These are phyloP conservation scores for Lignosus rhinocerotis DNA, from an alignment of 1,284 basidiomycete species.

Conservation along the genomic window DNA sequence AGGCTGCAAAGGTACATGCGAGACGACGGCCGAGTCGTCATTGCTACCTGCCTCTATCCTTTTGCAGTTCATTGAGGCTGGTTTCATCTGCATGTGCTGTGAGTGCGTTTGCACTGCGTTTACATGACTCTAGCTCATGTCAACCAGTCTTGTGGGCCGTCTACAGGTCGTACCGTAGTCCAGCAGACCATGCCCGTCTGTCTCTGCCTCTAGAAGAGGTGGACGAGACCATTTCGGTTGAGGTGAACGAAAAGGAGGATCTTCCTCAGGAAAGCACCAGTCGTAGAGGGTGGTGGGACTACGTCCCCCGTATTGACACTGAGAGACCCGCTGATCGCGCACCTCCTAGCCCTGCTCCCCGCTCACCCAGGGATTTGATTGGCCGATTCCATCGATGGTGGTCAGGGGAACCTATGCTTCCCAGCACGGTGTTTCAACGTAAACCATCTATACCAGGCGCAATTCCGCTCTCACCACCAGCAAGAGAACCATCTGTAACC, in stretches of 20 bases:
- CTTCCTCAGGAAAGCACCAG: constrained; percentile 20
- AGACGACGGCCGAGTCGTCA: constrained; percentile 9
- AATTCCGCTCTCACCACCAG: constrained; percentile 29
- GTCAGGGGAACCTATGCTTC: constrained; percentile 14
- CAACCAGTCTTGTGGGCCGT: constrained; percentile 55
- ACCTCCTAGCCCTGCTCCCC: constrained; percentile 4
- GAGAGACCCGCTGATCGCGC: constrained; percentile 2
- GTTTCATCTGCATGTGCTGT: constrained; percentile 65
- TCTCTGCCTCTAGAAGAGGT: constrained; percentile 47
- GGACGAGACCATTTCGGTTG: constrained; percentile 29
- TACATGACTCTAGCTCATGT: neutral
- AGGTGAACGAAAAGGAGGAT: constrained; percentile 33
- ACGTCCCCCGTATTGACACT: constrained; percentile 34
- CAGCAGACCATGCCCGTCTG: constrained; percentile 55
- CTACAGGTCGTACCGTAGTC: constrained; percentile 52
- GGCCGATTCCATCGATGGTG: constrained; percentile 21
- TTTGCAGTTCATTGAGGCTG: constrained; percentile 53
- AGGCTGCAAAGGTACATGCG: constrained; percentile 25
- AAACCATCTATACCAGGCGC: constrained; percentile 28
- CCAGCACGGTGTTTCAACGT: constrained; percentile 28
- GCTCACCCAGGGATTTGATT: constrained; percentile 4
- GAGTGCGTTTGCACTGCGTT: constrained; percentile 27
- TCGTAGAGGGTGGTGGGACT: constrained; percentile 59
- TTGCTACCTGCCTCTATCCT: constrained; percentile 50
- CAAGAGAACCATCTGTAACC: constrained; percentile 16